A percentile compares a stretch with the other conserved stretches of the same genome.
Evolutionary conservation across 2,329 filamentous ascomycete genomes (phyloP).

Genomic region (Trichoderma arundinaceum): DNA sequence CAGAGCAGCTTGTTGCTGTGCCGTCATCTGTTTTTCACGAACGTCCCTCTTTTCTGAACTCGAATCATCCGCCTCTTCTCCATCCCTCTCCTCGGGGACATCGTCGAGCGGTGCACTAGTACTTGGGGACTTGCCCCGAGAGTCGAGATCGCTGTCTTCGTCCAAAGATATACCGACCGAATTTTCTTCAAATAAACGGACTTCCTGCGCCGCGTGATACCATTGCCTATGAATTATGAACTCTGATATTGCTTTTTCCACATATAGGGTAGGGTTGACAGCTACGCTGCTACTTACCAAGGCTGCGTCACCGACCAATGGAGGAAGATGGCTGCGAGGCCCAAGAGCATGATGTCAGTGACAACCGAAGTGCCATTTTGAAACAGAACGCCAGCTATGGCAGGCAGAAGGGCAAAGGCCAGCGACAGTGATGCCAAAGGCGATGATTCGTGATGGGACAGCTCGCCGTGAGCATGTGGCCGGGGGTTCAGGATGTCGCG

Average conservation of each 20-base stretch:
- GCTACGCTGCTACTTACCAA: slow-evolving; percentile 63
- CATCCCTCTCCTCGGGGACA: slow-evolving; percentile 53
- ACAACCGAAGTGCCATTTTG: slow-evolving; percentile 81
- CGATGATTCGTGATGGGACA: slow-evolving; percentile 60
- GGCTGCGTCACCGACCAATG: slow-evolving; percentile 92
- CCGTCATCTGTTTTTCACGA: slow-evolving; percentile 27
- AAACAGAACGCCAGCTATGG: slow-evolving; percentile 83
- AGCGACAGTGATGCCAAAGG: slow-evolving; percentile 82
- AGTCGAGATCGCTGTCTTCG: slow-evolving; percentile 51
- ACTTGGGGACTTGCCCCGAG: slow-evolving; percentile 33
- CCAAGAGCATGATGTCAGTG: slow-evolving; percentile 83
- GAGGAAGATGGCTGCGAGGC: slow-evolving; percentile 81
- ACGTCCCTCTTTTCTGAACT: slow-evolving; percentile 21
- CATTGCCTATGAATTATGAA: slow-evolving; percentile 61
- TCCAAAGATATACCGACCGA: slow-evolving; percentile 50
- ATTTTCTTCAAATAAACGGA: slow-evolving; percentile 59
- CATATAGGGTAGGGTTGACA: not conserved
- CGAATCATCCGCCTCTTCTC: slow-evolving; percentile 33
- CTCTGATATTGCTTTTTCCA: not conserved
- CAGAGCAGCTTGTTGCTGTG: slow-evolving; percentile 50
- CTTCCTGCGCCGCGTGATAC: slow-evolving; percentile 73
- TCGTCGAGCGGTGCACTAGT: slow-evolving; percentile 46
- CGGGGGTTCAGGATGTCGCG: slow-evolving; percentile 67
- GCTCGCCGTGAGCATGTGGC: slow-evolving; percentile 45
- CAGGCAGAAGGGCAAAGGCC: slow-evolving; percentile 82